phyloP scores from a whole-genome alignment of 805 yeast species.

The Metschnikowia gelsemii region DNA sequence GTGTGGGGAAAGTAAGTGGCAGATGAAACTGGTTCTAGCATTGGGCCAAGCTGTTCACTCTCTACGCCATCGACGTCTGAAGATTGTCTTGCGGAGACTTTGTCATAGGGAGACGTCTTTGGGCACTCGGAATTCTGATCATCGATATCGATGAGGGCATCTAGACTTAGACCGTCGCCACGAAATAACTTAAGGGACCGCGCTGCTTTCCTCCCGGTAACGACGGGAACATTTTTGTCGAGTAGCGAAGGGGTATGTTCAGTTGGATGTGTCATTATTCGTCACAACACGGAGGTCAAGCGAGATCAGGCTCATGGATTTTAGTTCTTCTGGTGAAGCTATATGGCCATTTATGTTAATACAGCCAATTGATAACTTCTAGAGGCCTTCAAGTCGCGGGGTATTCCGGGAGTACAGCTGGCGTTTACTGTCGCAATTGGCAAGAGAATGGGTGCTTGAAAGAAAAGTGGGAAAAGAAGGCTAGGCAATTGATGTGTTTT shows the following conservation, averaged over 20 bases:
- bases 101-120: constrained; percentile 10
- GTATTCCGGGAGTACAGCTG: too few species aligned
- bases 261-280: constrained; percentile 9
- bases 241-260: constrained; percentile 11
- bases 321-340: constrained; percentile 1
- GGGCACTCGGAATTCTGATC: constrained; percentile 9
- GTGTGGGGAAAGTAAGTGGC: constrained; percentile 73
- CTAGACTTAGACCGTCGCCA: constrained; percentile 21
- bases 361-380: not conserved
- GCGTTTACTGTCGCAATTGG: too few species aligned
- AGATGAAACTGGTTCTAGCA: constrained; percentile 60
- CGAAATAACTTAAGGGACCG: constrained; percentile 54
- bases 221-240: constrained; percentile 18
- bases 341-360: constrained; percentile 1
- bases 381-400: not conserved
- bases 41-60: constrained; percentile 5
- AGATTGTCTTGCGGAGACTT: constrained; percentile 2
- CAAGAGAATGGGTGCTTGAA: too few species aligned
- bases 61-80: not conserved
- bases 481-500: too few species aligned
- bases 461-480: too few species aligned
- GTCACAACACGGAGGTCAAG: constrained; percentile 6
- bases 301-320: constrained; percentile 1
- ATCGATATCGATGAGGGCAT: constrained; percentile 14
- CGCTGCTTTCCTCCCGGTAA: constrained; percentile 59